phyloP scores from a whole-genome alignment of 768 basidiomycete genomes.

The Tubosaeta brunneosetosa region DNA sequence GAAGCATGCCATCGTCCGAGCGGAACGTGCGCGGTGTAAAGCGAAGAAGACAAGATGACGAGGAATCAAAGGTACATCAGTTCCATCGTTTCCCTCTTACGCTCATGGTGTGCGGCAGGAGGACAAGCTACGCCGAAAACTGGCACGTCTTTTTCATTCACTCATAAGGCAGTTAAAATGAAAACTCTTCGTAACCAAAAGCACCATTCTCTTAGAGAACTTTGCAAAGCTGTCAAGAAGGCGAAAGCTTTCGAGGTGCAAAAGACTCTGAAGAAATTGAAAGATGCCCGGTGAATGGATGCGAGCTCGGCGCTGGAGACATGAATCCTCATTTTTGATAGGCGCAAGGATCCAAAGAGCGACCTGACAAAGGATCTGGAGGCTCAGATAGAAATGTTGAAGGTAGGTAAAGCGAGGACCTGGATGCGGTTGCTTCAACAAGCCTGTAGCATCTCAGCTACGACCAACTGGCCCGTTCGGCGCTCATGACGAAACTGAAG shows the following conservation, averaged over 20 bases:
- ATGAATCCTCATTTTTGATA: conserved; percentile 6
- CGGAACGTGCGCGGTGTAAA: conserved; percentile 32
- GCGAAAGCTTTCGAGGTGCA: conserved; percentile 77
- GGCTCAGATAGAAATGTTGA: conserved; percentile 55
- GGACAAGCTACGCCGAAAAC: conserved; percentile 48
- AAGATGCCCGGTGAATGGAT: conserved; percentile 53
- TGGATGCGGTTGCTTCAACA: not conserved
- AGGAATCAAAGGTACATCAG: conserved; percentile 30
- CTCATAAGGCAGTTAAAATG: conserved; percentile 3
- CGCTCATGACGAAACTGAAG: conserved; percentile 66
- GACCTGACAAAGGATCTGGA: conserved; percentile 48
- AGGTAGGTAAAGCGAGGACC: conserved; percentile 42
- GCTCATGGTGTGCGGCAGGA: conserved; percentile 25
- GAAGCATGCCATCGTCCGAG: conserved; percentile 6
- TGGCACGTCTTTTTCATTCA: conserved; percentile 40
- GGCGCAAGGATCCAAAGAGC: conserved; percentile 37
- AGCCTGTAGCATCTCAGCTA: conserved; percentile 48
- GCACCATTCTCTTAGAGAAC: conserved; percentile 73
- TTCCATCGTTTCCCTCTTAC: not conserved
- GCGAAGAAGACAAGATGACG: conserved; percentile 39
- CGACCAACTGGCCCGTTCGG: conserved; percentile 56
- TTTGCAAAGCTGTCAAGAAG: conserved; percentile 74
- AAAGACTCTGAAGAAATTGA: conserved; percentile 79
- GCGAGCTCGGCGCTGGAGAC: not conserved
- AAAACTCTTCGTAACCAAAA: conserved; percentile 30